These are phyloP conservation scores for Calonectria pseudoreteaudii DNA, from an alignment of 2,329 filamentous ascomycete species.

Conservation along the genomic window DNA sequence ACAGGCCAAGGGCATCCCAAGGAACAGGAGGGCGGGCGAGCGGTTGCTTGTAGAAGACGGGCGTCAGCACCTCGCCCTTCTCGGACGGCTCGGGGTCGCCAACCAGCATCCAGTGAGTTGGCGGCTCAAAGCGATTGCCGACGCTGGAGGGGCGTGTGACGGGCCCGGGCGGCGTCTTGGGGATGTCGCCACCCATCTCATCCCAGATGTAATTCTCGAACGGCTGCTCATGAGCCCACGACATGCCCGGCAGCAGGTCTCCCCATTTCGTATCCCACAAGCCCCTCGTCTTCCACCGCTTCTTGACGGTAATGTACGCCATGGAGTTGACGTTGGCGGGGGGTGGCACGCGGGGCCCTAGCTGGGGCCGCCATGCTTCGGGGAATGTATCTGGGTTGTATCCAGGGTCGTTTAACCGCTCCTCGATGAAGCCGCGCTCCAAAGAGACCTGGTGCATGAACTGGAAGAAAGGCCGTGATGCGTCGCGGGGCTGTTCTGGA, in stretches of 20 bases:
- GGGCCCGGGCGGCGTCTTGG: neutral
- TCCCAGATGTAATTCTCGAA: neutral
- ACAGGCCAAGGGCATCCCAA: neutral
- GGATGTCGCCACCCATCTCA: neutral
- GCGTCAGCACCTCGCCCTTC: neutral
- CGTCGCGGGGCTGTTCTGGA: neutral
- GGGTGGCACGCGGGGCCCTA: neutral
- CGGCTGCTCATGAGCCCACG: neutral
- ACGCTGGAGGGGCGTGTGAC: neutral
- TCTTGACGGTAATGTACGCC: neutral
- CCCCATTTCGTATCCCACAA: neutral
- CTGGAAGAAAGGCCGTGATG: neutral
- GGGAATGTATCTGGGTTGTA: neutral
- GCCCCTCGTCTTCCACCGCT: neutral
- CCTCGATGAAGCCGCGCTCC: neutral
- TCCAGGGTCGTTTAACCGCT: neutral
- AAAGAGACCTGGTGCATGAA: neutral
- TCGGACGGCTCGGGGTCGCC: neutral
- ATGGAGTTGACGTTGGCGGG: neutral
- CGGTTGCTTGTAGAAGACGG: neutral
- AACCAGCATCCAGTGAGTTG: neutral
- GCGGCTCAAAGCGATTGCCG: neutral
- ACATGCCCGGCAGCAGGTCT: neutral
- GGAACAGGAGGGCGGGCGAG: neutral
- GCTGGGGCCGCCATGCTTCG: neutral